Evolutionary conservation across 225 moss, liverwort and hornwort species (phyloP).

Genomic region (Sphagnum tenellum): DNA sequence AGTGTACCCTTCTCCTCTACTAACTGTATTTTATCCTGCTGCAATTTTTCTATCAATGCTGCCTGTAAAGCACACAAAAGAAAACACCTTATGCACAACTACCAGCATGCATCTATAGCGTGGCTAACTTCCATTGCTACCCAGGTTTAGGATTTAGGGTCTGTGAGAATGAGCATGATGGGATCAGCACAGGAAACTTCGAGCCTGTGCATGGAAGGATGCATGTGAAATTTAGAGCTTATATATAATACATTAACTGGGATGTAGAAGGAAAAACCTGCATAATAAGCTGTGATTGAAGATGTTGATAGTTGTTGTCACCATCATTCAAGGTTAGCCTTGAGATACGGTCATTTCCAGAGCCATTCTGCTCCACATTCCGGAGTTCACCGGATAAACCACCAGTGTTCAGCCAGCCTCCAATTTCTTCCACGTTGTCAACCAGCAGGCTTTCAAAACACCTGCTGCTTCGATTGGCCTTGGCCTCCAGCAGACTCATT

Average conservation of each 20-base stretch:
- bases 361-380: constrained; percentile 66
- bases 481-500: constrained; percentile 52
- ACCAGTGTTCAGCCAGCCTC: constrained; percentile 80
- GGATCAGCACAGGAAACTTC: too few relatives aligned
- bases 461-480: constrained; percentile 46
- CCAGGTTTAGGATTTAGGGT: too few relatives aligned
- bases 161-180: too few relatives aligned
- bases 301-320: constrained; percentile 34
- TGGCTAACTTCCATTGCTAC: too few relatives aligned
- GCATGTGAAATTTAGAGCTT: too few relatives aligned
- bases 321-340: constrained; percentile 66
- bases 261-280: constrained; percentile 31
- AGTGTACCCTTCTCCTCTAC: constrained; percentile 56
- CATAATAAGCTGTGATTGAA: constrained; percentile 66
- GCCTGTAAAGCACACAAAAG: constrained; percentile 22
- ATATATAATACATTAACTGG: too few relatives aligned
- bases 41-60: constrained; percentile 53
- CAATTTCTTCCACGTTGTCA: constrained; percentile 78
- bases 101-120: neutral
- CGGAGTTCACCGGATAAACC: constrained; percentile 87
- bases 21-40: constrained; percentile 40
- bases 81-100: neutral
- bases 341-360: constrained; percentile 64
- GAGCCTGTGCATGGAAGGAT: neutral
- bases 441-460: constrained; percentile 55